Evolutionary conservation across 129 eudicot genomes (phyloP).

Genomic region (Escallonia herrerae): DNA sequence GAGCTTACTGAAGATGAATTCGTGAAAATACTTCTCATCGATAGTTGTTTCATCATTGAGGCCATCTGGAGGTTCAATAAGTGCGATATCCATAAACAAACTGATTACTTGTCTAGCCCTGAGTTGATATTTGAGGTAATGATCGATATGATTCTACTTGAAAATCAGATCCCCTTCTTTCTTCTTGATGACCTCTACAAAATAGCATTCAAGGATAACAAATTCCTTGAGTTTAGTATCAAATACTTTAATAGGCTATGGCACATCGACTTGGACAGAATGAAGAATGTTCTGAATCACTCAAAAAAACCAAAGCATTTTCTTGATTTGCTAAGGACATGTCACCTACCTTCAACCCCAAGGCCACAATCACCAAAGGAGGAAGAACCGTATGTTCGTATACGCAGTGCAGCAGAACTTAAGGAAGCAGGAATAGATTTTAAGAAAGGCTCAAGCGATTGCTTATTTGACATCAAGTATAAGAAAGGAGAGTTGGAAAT

Average conservation of each 20-base stretch:
- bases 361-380: not conserved
- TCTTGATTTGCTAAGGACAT: constrained; percentile 12
- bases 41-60: constrained; percentile 17
- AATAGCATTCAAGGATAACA: not conserved
- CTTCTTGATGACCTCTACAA: constrained; percentile 7
- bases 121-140: not conserved
- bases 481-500: constrained; percentile 12
- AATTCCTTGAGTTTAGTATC: not conserved
- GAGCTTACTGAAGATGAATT: constrained; percentile 3
- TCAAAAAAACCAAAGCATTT: not conserved
- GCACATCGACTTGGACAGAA: no score
- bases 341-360: constrained; percentile 6
- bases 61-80: not conserved
- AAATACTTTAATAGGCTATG: no score
- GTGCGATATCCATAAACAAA: not conserved
- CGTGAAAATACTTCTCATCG: constrained; percentile 11
- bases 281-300: no score
- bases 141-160: constrained; percentile 7
- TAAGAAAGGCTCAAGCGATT: not conserved
- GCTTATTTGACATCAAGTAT: constrained; percentile 10
- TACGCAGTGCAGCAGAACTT: constrained; percentile 10
- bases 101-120: not conserved
- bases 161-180: constrained; percentile 18
- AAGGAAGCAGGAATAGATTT: constrained; percentile 14
- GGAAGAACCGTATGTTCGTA: not conserved